A percentile compares a stretch with the other conserved stretches of the same genome.
Evolutionary conservation across 371 early-diverging fungal species (phyloP).

Genomic region (Apophysomyces variabilis): DNA sequence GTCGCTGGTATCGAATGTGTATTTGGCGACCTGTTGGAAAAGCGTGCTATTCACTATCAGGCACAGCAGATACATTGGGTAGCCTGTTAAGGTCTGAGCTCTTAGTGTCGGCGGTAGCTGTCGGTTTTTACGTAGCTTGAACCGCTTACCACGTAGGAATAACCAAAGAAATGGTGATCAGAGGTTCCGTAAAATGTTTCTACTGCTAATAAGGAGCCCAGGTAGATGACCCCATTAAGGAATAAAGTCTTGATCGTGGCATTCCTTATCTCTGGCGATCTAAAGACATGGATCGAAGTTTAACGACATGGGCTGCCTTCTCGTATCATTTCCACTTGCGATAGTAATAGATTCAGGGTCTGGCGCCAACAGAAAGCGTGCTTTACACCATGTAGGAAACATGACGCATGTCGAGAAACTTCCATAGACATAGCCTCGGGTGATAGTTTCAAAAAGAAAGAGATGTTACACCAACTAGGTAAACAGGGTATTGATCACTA

Average conservation of each 20-base stretch:
- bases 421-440: neutral
- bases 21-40: slow-evolving; percentile 40
- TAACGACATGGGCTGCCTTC: neutral
- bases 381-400: slow-evolving; percentile 36
- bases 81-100: slow-evolving; percentile 47
- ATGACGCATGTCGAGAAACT: slow-evolving; percentile 24
- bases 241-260: slow-evolving; percentile 36
- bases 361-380: slow-evolving; percentile 44
- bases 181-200: slow-evolving; percentile 38
- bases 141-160: slow-evolving; percentile 41
- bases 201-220: slow-evolving; percentile 38
- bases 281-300: slow-evolving; percentile 11
- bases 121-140: slow-evolving; percentile 3
- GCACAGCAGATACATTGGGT: slow-evolving; percentile 52
- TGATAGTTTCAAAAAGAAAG: neutral
- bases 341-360: slow-evolving; percentile 31
- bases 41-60: slow-evolving; percentile 42
- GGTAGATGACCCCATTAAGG: slow-evolving; percentile 43
- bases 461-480: neutral
- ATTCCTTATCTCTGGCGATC: slow-evolving; percentile 40
- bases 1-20: slow-evolving; percentile 7
- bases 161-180: slow-evolving; percentile 43
- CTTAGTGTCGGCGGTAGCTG: too few species aligned
- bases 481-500: too few species aligned
- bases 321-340: slow-evolving; percentile 23